phyloP scores from a whole-genome alignment of 2,329 filamentous ascomycete genomes.

The Calonectria hongkongensis region DNA sequence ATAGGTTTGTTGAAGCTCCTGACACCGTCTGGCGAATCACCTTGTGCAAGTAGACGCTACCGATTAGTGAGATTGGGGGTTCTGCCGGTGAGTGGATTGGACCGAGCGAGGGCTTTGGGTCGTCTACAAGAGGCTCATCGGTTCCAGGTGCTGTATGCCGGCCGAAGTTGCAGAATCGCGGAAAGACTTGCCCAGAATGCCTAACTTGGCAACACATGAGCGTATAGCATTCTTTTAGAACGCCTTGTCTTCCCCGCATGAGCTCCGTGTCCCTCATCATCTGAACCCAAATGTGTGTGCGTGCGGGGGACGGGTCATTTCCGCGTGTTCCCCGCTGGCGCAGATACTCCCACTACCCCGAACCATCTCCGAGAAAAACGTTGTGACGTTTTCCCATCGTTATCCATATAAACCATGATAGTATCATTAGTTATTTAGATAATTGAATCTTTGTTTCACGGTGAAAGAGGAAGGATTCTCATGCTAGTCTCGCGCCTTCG shows the following conservation, averaged over 20 bases:
- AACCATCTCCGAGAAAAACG: constrained; percentile 4
- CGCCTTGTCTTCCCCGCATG: constrained; percentile 24
- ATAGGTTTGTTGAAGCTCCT: constrained; percentile 19
- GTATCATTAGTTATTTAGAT: neutral
- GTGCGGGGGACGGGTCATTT: constrained; percentile 31
- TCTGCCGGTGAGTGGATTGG: constrained; percentile 47
- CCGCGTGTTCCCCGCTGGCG: constrained; percentile 2
- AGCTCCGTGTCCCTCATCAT: neutral
- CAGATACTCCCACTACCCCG: neutral
- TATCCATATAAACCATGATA: neutral
- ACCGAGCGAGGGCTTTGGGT: constrained; percentile 46
- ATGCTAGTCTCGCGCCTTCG: constrained; percentile 21
- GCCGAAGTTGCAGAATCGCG: constrained; percentile 18
- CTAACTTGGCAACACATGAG: constrained; percentile 2
- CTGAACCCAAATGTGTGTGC: constrained; percentile 11
- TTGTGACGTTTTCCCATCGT: neutral
- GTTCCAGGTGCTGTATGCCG: constrained; percentile 9
- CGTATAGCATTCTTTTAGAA: constrained; percentile 11
- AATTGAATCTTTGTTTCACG: neutral
- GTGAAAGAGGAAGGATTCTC: neutral
- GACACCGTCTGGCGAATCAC: constrained; percentile 36
- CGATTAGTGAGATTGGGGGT: constrained; percentile 38
- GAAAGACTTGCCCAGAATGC: constrained; percentile 24
- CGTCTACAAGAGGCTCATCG: constrained; percentile 9
- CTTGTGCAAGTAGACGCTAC: constrained; percentile 38